Percentiles rank a stretch among this genome's conserved stretches.
These are phyloP conservation scores for Leptographium galeiforme DNA, from an alignment of 2,329 filamentous ascomycete species.

Conservation along the genomic window DNA sequence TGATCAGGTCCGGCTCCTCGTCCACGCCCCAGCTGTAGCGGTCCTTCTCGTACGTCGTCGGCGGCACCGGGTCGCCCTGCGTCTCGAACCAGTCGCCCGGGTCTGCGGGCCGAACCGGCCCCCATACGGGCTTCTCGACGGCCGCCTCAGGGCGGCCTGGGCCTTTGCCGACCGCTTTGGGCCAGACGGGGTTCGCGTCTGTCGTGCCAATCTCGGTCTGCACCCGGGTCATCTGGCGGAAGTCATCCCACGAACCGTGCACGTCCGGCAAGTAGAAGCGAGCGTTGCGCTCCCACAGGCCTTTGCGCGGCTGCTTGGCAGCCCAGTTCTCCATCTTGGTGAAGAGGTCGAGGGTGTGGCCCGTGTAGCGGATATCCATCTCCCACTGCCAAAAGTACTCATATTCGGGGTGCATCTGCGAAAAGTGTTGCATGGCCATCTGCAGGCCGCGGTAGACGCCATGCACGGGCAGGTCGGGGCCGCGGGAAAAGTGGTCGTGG, in stretches of 20 bases:
- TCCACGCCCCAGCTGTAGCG: conserved; percentile 76
- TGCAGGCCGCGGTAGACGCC: conserved; percentile 85
- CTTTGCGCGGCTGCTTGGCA: conserved; percentile 60
- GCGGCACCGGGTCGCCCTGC: conserved; percentile 61
- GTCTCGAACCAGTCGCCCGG: conserved; percentile 58
- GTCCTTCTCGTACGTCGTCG: conserved; percentile 62
- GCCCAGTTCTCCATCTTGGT: conserved; percentile 58
- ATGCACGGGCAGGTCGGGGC: conserved; percentile 63
- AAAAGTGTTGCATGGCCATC: conserved; percentile 92
- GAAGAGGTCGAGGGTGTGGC: conserved; percentile 69
- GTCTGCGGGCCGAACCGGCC: conserved; percentile 57
- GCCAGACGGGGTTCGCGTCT: conserved; percentile 55
- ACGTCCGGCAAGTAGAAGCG: conserved; percentile 67
- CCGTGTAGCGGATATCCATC: conserved; percentile 83
- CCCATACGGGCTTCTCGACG: conserved; percentile 63
- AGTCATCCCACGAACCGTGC: conserved; percentile 70
- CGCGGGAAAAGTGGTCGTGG: conserved; percentile 57
- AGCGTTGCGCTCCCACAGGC: conserved; percentile 67
- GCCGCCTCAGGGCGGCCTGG: conserved; percentile 9
- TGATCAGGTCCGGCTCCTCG: conserved; percentile 84
- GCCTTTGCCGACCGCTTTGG: conserved; percentile 28
- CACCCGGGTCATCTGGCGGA: conserved; percentile 61
- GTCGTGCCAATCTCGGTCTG: conserved; percentile 59
- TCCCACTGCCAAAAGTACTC: conserved; percentile 94
- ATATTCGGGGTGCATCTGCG: conserved; percentile 75